These are phyloP conservation scores for Betula pendula DNA, from an alignment of 306 rosid genomes.

Conservation along the genomic window DNA sequence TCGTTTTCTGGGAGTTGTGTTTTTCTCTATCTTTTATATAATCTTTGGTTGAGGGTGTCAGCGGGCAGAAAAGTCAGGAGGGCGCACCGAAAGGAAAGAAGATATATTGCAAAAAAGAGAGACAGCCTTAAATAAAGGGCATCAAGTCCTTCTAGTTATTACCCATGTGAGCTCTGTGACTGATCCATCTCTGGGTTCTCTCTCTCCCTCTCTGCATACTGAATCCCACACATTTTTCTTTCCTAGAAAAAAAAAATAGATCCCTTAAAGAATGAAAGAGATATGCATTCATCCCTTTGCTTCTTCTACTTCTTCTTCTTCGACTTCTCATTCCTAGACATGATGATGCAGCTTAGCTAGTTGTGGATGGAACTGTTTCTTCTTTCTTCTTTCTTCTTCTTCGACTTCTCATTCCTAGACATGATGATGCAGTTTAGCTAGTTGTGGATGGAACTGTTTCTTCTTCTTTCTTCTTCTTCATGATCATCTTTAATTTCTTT, in stretches of 20 bases:
- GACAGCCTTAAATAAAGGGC: conserved; percentile 33
- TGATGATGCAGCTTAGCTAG: not conserved
- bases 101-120: conserved; percentile 44
- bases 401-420: not conserved
- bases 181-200: conserved; percentile 7
- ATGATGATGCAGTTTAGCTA: not conserved
- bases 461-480: too few species aligned
- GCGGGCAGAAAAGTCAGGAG: conserved; percentile 52
- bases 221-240: conserved; percentile 18
- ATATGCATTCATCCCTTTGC: not conserved
- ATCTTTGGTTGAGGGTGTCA: conserved; percentile 68
- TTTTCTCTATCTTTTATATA: conserved; percentile 66
- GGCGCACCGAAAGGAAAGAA: conserved; percentile 48
- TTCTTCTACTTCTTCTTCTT: not conserved
- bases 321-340: not conserved
- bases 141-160: conserved; percentile 28
- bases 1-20: conserved; percentile 55
- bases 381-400: too few species aligned
- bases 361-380: not conserved
- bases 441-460: not conserved
- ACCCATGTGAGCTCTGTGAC: conserved; percentile 53
- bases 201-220: conserved; percentile 4
- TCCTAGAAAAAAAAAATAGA: conserved; percentile 30
- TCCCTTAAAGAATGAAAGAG: conserved; percentile 36
- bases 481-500: too few species aligned